Base-by-base conservation (phyloP, 352 stramenopile genomes). In the Blastocystis sp. region DNA sequence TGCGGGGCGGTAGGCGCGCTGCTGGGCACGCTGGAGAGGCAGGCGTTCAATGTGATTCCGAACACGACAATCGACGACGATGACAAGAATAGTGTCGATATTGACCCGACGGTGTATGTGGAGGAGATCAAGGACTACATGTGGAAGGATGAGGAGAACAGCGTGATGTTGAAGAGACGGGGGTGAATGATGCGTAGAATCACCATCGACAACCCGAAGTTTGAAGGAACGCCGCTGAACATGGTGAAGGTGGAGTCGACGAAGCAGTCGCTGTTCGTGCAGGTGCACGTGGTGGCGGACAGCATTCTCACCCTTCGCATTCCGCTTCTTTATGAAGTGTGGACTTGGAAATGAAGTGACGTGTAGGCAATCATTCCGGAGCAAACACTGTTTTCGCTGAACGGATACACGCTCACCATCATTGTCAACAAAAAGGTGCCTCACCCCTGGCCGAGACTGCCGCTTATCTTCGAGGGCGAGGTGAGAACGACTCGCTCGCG, bases 1-100 rank as follows among this genome's bases (percentile, higher is more conserved):
- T 94, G 98, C 62, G 97, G 97, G 4, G 96, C 96, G 19, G 90
- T 99, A 2, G 97, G 97, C 11, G 95, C 97, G 21, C 99, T 99
- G 91, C 91, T 99, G 82, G 89, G 88, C 71, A 84, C 74, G 52
- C 53, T 84, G 1, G 56, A 84, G 60, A 84, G 28, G 17, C 65
- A 52, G n/a, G 74, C 67, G 53, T 84, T 84, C 52, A 84, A 84
- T 48, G 74, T 84, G 56, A 84, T 84, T 64, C 74, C 74, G 19
- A 84, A 84, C 66, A 67, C 74, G 2, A 84, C 74, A 2, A 84
- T 84, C 52, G 74, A 84, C 38, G 74, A 84, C 43, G 74, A 84
- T 52, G 74, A 84, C 61, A 84, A 84, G 74, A 84, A 84, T 38
- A 84, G 74, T 23, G 74, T 84, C 2, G 74, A 84, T 56, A 40